Conservation (phyloP, 2,329 filamentous ascomycete genomes). For the Nigrograna mackinnonii region DNA sequence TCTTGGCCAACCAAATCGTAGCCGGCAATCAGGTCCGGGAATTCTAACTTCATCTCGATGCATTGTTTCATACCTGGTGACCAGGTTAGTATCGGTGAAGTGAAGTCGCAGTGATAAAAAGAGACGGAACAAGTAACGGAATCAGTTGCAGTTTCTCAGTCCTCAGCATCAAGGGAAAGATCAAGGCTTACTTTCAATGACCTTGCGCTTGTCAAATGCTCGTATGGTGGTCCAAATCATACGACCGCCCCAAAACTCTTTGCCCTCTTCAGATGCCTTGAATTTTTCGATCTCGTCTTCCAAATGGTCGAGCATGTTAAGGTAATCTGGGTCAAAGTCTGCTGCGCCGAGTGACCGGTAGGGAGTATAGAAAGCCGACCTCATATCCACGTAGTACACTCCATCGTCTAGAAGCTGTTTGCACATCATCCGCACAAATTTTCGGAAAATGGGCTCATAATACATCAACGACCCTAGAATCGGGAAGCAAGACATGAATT, state of each 20-base stretch:
- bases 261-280: slow-evolving; percentile 69
- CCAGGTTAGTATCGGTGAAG: slow-evolving; percentile 4
- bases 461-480: slow-evolving; percentile 76
- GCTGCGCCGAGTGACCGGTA: slow-evolving; percentile 70
- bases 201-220: slow-evolving; percentile 62
- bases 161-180: not conserved
- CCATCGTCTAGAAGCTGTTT: slow-evolving; percentile 76
- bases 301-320: slow-evolving; percentile 71
- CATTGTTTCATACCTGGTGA: slow-evolving; percentile 80
- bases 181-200: slow-evolving; percentile 63
- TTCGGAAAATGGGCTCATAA: slow-evolving; percentile 88
- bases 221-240: slow-evolving; percentile 85
- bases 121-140: not conserved
- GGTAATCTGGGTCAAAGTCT: slow-evolving; percentile 67
- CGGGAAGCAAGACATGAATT: slow-evolving; percentile 76
- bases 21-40: slow-evolving; percentile 79
- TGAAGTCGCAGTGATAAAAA: not conserved
- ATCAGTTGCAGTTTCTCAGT: not conserved
- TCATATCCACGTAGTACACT: slow-evolving; percentile 81
- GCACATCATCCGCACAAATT: slow-evolving; percentile 74
- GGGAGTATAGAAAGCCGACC: slow-evolving; percentile 72
- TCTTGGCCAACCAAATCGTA: slow-evolving; percentile 92
- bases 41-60: slow-evolving; percentile 77
- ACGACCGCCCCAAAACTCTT: slow-evolving; percentile 80
- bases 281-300: slow-evolving; percentile 80